Conservation (phyloP, 345 rosid genomes). For the Arabidopsis thaliana region TAIR10.1 NC_003075.7:13421501-13422000, state of each 20-base stretch:
- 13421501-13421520: slow-evolving; percentile 43
- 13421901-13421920: not conserved
- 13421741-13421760: slow-evolving; percentile 94
- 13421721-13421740: slow-evolving; percentile 94
- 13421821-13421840: slow-evolving; percentile 45
- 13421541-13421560: slow-evolving; percentile 78
- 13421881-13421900: slow-evolving; percentile 6
- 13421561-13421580: slow-evolving; percentile 88
- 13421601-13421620: slow-evolving; percentile 13
- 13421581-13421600: slow-evolving; percentile 14
- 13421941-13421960: not conserved
- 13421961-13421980: slow-evolving; percentile 72
- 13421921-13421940: not conserved
- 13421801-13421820: slow-evolving; percentile 66
- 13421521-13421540: slow-evolving; percentile 99
- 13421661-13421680: slow-evolving; percentile 92
- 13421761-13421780: slow-evolving; percentile 71
- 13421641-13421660: slow-evolving; percentile 54
- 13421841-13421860: slow-evolving; percentile 50
- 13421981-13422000: slow-evolving; percentile 72
- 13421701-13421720: slow-evolving; percentile 87
- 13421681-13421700: slow-evolving; percentile 81
- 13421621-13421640: slow-evolving; percentile 34
- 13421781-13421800: not conserved
- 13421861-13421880: slow-evolving; percentile 51